A percentile compares a stretch with the other conserved stretches of the same genome.
These are phyloP conservation scores for Phytophthora pluvialis DNA, from an alignment of 352 stramenopile genomes.

Conservation along the genomic window DNA sequence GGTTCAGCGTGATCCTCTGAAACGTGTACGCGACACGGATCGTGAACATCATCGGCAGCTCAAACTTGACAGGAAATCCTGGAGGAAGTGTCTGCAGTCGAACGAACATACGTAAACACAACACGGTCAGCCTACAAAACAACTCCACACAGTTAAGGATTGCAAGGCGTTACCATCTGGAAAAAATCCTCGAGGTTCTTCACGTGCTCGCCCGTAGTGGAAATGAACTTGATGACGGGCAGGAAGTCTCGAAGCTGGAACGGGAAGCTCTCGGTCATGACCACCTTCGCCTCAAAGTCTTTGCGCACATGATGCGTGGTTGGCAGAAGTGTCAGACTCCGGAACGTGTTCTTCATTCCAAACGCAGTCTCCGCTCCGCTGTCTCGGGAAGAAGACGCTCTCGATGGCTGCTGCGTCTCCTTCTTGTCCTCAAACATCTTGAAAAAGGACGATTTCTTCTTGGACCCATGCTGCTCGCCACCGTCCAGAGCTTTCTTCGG, in stretches of 20 bases:
- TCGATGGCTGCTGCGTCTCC: slow-evolving; percentile 11
- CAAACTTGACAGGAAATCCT: slow-evolving; percentile 83
- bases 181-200: slow-evolving; percentile 88
- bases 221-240: slow-evolving; percentile 80
- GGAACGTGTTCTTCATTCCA: slow-evolving; percentile 62
- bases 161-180: slow-evolving; percentile 56
- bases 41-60: slow-evolving; percentile 86
- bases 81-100: slow-evolving; percentile 71
- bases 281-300: slow-evolving; percentile 80
- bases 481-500: slow-evolving; percentile 6
- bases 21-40: slow-evolving; percentile 86
- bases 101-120: background rate
- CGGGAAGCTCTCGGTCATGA: slow-evolving; percentile 82
- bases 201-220: slow-evolving; percentile 75
- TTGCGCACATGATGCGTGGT: slow-evolving; percentile 50
- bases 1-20: slow-evolving; percentile 64
- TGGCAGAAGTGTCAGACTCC: slow-evolving; percentile 69
- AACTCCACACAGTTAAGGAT: background rate
- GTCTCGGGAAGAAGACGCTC: slow-evolving; percentile 1
- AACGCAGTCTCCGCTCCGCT: background rate
- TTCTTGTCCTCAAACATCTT: slow-evolving; percentile 53
- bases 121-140: slow-evolving; percentile 6
- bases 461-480: slow-evolving; percentile 36
- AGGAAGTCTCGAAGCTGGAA: slow-evolving; percentile 76
- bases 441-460: slow-evolving; percentile 53